Evolutionary conservation across 2,329 filamentous ascomycete species (phyloP), one percentile per base, ranked within the genome.

Genomic region (Sclerotinia sclerotiorum): DNA sequence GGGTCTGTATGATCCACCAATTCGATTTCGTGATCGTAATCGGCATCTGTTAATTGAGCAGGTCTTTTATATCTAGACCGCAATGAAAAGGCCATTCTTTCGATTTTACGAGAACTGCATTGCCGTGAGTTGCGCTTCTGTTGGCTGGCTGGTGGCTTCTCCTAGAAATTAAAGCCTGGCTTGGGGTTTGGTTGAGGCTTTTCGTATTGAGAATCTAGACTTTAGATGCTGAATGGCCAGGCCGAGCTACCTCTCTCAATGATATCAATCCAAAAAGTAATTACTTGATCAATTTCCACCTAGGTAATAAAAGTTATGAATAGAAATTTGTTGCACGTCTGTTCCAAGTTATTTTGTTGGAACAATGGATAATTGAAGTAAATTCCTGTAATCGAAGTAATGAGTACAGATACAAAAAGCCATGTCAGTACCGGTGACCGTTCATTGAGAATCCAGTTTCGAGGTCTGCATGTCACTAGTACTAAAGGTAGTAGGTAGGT

Each of bases 21-120:
- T 72, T 77, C 80, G 76, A 94, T 93, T 77, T 89, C 88, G 78
- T 92, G 90, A 74, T 90, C 88, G 75, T 89, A 90, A 73, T 90
- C 87, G 76, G 80, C 81, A 72, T 88, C 86, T 77, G 84, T 83
- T 68, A 88, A 81, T 68, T 81, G 80, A 64, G 81, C 77, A 49
- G 81, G 84, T 74, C 87, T 68, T 49, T 68, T 64, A 27, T 65
- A 46, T 51, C 65, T 68, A 51, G 67, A 65, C 24, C 52, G 61
- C 15, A 67, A 42, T 63, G 35, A 60, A 39, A 67, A 52, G 54
- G 66, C 57, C 66, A 68, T 68, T 55, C 42, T 64, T 49, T 55
- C 32, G 63, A 42, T 57, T 48, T 68, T 24, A 68, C 42, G 51
- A 27, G 51, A 29, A 68, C 55, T 52, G 58, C 66, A 68, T 68